These are phyloP conservation scores for Lactarius deliciosus DNA, from an alignment of 768 basidiomycete genomes.

Conservation along the genomic window DNA sequence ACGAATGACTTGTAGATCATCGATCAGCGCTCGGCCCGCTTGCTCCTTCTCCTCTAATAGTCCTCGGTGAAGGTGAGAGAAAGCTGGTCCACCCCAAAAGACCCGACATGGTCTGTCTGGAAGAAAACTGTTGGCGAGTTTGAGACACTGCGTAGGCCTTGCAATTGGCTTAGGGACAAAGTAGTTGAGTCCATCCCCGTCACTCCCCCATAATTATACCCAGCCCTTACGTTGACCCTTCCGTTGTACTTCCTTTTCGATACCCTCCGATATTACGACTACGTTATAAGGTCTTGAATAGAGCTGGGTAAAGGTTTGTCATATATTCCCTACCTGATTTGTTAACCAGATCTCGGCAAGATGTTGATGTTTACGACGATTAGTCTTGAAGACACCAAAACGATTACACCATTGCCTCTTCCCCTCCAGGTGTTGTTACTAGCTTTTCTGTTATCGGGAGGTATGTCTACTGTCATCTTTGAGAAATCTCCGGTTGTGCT, in stretches of 20 bases:
- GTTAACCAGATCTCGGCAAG: constrained; percentile 26
- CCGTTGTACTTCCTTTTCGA: constrained; percentile 71
- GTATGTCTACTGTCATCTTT: constrained; percentile 11
- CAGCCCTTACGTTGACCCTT: constrained; percentile 58
- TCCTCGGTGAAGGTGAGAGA: neutral
- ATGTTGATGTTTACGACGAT: constrained; percentile 67
- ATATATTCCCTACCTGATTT: constrained; percentile 22
- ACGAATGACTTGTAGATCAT: too few relatives aligned
- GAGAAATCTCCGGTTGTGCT: constrained; percentile 19
- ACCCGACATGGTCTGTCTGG: constrained; percentile 8
- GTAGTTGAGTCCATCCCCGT: constrained; percentile 37
- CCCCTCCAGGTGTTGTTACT: constrained; percentile 23
- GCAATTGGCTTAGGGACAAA: constrained; percentile 58
- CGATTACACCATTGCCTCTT: constrained; percentile 57
- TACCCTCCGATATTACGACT: constrained; percentile 66
- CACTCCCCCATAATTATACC: constrained; percentile 25
- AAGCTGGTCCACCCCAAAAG: constrained; percentile 11
- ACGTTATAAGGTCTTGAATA: constrained; percentile 64
- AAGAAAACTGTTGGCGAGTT: constrained; percentile 22
- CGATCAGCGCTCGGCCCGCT: too few relatives aligned
- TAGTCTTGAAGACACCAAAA: constrained; percentile 87
- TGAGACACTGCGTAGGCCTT: constrained; percentile 35
- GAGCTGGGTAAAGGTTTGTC: constrained; percentile 67
- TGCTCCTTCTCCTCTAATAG: neutral
- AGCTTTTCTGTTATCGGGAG: constrained; percentile 30